These are phyloP conservation scores for Flaveria linearis DNA, from an alignment of 129 eudicot genomes.

Conservation along the genomic window DNA sequence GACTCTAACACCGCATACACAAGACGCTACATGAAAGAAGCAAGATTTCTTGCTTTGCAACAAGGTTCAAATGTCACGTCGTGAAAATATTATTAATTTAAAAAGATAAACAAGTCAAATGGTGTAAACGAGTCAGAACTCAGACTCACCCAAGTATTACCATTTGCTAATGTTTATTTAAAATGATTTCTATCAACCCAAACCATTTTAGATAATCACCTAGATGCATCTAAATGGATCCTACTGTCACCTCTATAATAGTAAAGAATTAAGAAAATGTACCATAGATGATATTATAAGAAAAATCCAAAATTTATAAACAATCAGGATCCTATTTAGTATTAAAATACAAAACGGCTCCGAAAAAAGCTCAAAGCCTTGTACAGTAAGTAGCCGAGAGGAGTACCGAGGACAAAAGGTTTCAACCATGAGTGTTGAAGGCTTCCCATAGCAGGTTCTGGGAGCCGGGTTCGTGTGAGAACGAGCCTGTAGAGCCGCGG, in stretches of 20 bases:
- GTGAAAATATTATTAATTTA: too few relatives aligned
- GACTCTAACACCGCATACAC: too few relatives aligned
- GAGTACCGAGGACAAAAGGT: background rate
- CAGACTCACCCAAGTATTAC: too few relatives aligned
- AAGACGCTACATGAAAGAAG: too few relatives aligned
- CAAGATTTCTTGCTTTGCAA: too few relatives aligned
- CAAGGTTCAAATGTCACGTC: too few relatives aligned
- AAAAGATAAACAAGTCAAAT: too few relatives aligned
- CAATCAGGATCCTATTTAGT: slow-evolving; percentile 15
- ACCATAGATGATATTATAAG: background rate
- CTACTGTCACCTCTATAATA: background rate
- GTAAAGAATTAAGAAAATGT: background rate
- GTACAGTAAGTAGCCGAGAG: slow-evolving; percentile 18
- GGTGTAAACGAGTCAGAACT: too few relatives aligned
- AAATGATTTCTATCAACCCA: too few relatives aligned
- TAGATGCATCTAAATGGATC: too few relatives aligned
- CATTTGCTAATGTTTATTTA: too few relatives aligned
- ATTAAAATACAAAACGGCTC: slow-evolving; percentile 15
- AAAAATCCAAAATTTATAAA: slow-evolving; percentile 18
- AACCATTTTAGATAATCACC: too few relatives aligned
- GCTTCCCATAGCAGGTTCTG: slow-evolving; percentile 46
- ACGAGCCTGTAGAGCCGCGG: slow-evolving; percentile 44
- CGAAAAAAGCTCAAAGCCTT: slow-evolving; percentile 1
- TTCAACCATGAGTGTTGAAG: slow-evolving; percentile 42
- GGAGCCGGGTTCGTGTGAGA: slow-evolving; percentile 26